Conservation (phyloP, 805 yeast species). For the Candida mattraensis region DNA sequence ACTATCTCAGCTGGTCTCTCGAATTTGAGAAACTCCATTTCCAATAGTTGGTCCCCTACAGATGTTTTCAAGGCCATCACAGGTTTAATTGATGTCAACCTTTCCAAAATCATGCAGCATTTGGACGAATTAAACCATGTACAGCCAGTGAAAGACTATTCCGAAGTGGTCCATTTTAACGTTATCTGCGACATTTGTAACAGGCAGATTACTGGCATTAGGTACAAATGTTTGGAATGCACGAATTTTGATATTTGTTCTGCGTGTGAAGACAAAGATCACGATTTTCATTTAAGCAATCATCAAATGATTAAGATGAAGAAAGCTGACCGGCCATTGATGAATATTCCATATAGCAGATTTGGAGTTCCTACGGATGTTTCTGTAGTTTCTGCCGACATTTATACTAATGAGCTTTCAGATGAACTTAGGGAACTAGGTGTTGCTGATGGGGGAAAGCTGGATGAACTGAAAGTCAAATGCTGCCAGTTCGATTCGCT, state of each 20-base stretch:
- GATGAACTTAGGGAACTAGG: conserved; percentile 9
- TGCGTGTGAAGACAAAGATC: conserved; percentile 34
- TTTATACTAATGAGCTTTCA: conserved; percentile 2
- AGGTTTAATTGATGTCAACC: conserved; percentile 20
- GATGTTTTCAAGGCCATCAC: conserved; percentile 23
- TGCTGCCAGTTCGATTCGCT: conserved; percentile 16
- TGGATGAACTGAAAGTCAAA: conserved; percentile 11
- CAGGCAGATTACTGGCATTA: conserved; percentile 35
- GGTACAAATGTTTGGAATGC: conserved; percentile 55
- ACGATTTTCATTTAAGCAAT: conserved; percentile 17
- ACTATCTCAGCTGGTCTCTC: conserved; percentile 12
- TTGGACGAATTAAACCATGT: conserved; percentile 20
- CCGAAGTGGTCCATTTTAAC: conserved; percentile 16
- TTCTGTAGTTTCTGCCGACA: conserved; percentile 1
- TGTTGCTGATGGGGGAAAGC: conserved; percentile 7
- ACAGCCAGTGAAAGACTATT: conserved; percentile 3
- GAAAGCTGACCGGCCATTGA: conserved; percentile 16
- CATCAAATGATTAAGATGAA: conserved; percentile 32
- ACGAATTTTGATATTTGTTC: conserved; percentile 54
- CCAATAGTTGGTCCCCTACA: conserved; percentile 23
- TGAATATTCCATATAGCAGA: conserved; percentile 1
- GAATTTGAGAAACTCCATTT: conserved; percentile 18
- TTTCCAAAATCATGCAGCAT: conserved; percentile 17
- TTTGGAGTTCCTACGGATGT: conserved; percentile 2
- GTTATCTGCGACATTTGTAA: conserved; percentile 36